phyloP scores from a whole-genome alignment of 768 basidiomycete species.

The Calocybe cyanea region DNA sequence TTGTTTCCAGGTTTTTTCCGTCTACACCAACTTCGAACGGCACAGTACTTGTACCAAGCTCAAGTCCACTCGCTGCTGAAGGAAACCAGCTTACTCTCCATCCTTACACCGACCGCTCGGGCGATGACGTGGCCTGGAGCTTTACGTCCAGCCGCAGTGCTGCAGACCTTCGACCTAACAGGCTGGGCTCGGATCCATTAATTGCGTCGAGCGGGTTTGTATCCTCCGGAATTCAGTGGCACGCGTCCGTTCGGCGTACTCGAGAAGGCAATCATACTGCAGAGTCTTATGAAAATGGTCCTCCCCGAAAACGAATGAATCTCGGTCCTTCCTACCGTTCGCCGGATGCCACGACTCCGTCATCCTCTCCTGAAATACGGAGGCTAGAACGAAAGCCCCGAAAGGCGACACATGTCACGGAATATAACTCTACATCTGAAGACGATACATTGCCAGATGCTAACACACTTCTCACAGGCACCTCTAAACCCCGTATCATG shows the following conservation, averaged over 20 bases:
- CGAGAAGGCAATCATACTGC: slow-evolving; percentile 34
- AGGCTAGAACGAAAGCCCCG: slow-evolving; percentile 49
- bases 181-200: slow-evolving; percentile 47
- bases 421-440: slow-evolving; percentile 54
- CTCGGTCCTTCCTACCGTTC: slow-evolving; percentile 40
- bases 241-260: slow-evolving; percentile 55
- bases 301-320: slow-evolving; percentile 70
- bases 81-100: slow-evolving; percentile 34
- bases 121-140: slow-evolving; percentile 40
- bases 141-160: slow-evolving; percentile 34
- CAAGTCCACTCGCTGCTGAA: slow-evolving; percentile 56
- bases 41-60: slow-evolving; percentile 71
- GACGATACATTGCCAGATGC: slow-evolving; percentile 65
- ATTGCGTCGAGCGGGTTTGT: slow-evolving; percentile 58
- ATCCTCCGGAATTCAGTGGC: slow-evolving; percentile 32
- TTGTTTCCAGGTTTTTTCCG: slow-evolving; percentile 59
- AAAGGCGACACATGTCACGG: slow-evolving; percentile 29
- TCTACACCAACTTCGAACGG: slow-evolving; percentile 43
- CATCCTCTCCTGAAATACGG: slow-evolving; percentile 59
- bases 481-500: slow-evolving; percentile 52
- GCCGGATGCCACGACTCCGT: slow-evolving; percentile 38
- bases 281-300: slow-evolving; percentile 52
- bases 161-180: slow-evolving; percentile 32
- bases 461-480: slow-evolving; percentile 33
- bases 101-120: slow-evolving; percentile 30